Base-by-base conservation (phyloP, 1,139 yeast genomes). In the Yamadazyma siamensis region DNA sequence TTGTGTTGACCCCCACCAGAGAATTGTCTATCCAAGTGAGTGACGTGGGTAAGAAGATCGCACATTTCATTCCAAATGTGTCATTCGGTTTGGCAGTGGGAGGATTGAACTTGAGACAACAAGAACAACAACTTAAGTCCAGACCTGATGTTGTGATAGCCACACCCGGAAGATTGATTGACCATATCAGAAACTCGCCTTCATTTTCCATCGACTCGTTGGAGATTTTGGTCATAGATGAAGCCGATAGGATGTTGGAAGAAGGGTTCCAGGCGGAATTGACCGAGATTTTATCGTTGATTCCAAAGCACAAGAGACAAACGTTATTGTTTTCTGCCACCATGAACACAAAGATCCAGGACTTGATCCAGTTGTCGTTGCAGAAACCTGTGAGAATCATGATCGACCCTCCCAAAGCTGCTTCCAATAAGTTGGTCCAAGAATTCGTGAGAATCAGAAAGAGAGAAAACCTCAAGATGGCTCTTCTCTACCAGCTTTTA, bases 241-340 rank as follows among this genome's bases (percentile, higher is more conserved):
- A 88, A 66, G 99, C 98, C 35, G 99, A 94, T 69, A 79, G 99
- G 65, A 91, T 91, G 98, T 72, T 91, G 47, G 99, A 91, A 56
- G 98, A 91, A 61, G 98, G 98, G 49, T 91, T 91, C 75, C 96
- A 89, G 56, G 88, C 79, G 31, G 98, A 91, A 61, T 67, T 91
- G 48, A 82, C 88, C 7, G 98, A 91, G 54, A 89, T 91, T 38
- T 72, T 94, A 57, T 75, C 85, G 15, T 67, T 89, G 36, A 71
- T 94, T 46, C 98, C 99, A 21, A 74, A 79, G 34, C 70, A 66
- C 43, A 86, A 86, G 59, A 78, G 98, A 55, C 99, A 91, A 61
- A 89, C 97, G 0, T 65, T 94, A 61, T 66, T 91, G 48, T 91
- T 89, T 50, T 91, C 98, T 12, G 98, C 98, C 29, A 94, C 99